phyloP scores from a whole-genome alignment of 73 alveolate genomes.

The Effrenium voratum region DNA sequence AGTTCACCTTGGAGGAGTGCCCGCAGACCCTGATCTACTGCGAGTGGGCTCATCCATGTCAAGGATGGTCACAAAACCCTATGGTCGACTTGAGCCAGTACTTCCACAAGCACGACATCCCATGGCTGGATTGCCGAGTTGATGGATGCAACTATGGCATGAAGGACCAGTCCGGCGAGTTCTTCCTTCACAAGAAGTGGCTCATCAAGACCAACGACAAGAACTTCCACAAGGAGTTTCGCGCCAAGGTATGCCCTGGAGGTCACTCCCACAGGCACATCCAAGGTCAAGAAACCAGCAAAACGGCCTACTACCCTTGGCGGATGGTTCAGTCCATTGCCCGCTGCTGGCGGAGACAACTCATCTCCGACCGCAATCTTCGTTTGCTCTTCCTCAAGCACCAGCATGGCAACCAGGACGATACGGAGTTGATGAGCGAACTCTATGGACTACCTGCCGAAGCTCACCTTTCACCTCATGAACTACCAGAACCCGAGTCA shows the following conservation, averaged over 20 bases:
- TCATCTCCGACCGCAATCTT: not conserved
- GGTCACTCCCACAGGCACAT: not conserved
- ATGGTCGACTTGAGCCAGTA: not conserved
- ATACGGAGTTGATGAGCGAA: not conserved
- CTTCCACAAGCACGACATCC: not conserved
- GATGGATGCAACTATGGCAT: slow-evolving; percentile 14
- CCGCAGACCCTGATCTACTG: not conserved
- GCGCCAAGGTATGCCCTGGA: not conserved
- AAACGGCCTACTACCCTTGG: slow-evolving; percentile 12
- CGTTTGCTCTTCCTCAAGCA: not conserved
- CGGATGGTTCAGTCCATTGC: not conserved
- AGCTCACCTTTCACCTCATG: not conserved
- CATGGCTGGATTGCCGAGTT: not conserved
- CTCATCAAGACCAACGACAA: not conserved
- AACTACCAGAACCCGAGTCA: too few species aligned
- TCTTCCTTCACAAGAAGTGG: not conserved
- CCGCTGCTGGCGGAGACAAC: not conserved
- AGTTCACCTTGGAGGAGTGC: not conserved
- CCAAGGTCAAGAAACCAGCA: not conserved
- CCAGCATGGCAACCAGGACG: not conserved
- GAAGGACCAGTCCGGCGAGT: not conserved
- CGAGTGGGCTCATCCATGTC: not conserved
- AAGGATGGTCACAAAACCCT: not conserved
- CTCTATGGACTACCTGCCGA: not conserved
- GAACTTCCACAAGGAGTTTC: not conserved